Evolutionary conservation across 345 rosid species (phyloP).

Genomic region (Citrus mangshanensis): DNA sequence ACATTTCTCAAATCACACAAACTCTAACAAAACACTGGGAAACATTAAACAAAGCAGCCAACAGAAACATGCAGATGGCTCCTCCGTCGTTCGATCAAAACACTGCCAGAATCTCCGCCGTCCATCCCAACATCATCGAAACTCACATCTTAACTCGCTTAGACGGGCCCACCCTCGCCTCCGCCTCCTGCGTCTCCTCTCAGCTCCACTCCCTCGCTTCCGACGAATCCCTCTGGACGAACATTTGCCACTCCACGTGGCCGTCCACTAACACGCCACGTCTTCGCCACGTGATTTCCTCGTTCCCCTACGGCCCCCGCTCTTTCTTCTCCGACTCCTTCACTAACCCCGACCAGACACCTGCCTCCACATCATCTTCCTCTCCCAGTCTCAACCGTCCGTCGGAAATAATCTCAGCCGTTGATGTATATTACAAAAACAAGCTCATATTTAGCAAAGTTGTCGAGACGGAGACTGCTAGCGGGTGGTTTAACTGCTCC

Average conservation of each 20-base stretch:
- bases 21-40: not conserved
- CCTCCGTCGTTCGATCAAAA: not conserved
- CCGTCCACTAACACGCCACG: slow-evolving; percentile 58
- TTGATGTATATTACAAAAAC: slow-evolving; percentile 52
- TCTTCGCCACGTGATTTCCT: slow-evolving; percentile 32
- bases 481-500: slow-evolving; percentile 64
- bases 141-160: slow-evolving; percentile 64
- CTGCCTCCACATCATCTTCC: not conserved
- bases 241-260: slow-evolving; percentile 59
- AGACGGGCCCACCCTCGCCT: slow-evolving; percentile 65
- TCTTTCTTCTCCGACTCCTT: slow-evolving; percentile 71
- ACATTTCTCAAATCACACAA: not conserved
- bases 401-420: slow-evolving; percentile 56
- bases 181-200: slow-evolving; percentile 52
- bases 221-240: slow-evolving; percentile 42
- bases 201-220: slow-evolving; percentile 51
- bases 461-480: slow-evolving; percentile 53
- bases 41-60: too few relatives aligned
- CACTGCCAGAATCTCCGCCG: slow-evolving; percentile 26
- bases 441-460: slow-evolving; percentile 45
- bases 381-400: slow-evolving; percentile 12
- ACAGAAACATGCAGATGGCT: not conserved
- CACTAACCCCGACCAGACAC: slow-evolving; percentile 21
- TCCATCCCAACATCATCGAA: slow-evolving; percentile 57
- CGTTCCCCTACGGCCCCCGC: slow-evolving; percentile 49